Base-by-base conservation (phyloP, 371 early-diverging fungal species). In the Mortierella sp. region DNA sequence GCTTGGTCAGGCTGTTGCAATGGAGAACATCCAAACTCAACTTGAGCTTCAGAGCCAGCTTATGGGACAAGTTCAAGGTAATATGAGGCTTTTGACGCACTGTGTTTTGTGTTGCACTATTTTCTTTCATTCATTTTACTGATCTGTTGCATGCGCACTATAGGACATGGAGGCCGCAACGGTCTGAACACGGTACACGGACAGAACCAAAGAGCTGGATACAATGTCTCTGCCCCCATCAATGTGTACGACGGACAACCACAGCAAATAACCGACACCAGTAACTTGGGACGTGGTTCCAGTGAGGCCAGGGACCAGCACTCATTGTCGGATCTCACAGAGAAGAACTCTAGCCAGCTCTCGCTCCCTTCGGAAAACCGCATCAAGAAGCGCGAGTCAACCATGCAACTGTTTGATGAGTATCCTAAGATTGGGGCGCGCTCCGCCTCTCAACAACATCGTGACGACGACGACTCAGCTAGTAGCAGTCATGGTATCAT, bases 1-100 rank as follows among this genome's bases (percentile, higher is more conserved):
- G 8, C 68, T 85, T 21, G 86, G 86, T 7, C 86, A 85, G 38
- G 82, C 82, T 54, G 86, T 85, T 31, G 86, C 86, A 3, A 76
- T 85, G 70, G 86, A 85, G 52, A 85, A 81, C 54, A 85, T 85
- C 34, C 86, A 85, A 47, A 63, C 70, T 19, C 86, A 85, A 42
- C 55, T 85, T 11, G 86, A 85, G 65, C 79, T 85, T 38, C 82
- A 85, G 68, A 81, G 47, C 47, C 82, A 82, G 54, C 70, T 85
- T 26, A 38, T 85, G 72, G 86, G 86, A 10, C 86, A 85, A 54
- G 75, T 85, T 10, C 86, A 81, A 78, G 74, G 87, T 86, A 80
- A 42, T 45, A 38, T 9, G 21, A 11, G 7, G 24, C 13, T 0
- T 38, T 50, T 50, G 50, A 9, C n/a, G 47, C n/a, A 24, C 7